phyloP scores from a whole-genome alignment of 148 eudicot species.

The Nepenthes mirabilis region DNA sequence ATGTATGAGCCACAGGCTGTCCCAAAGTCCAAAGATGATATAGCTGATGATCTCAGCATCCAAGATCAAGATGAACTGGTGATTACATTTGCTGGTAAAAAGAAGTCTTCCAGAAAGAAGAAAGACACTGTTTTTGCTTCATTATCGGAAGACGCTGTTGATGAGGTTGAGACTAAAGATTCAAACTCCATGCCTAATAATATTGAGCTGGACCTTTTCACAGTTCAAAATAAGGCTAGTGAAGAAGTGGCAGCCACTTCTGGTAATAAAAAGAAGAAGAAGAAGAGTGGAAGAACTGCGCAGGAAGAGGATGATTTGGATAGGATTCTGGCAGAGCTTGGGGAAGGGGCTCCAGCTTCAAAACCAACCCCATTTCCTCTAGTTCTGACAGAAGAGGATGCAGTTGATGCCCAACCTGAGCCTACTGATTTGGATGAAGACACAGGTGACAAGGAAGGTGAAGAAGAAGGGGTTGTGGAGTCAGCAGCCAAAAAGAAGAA shows the following conservation, averaged over 20 bases:
- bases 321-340: conserved; percentile 70
- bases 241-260: conserved; percentile 38
- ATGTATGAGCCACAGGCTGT: conserved; percentile 14
- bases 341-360: conserved; percentile 38
- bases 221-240: conserved; percentile 16
- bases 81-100: conserved; percentile 60
- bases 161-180: conserved; percentile 20
- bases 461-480: conserved; percentile 34
- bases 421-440: conserved; percentile 22
- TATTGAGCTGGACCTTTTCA: conserved; percentile 17
- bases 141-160: conserved; percentile 7
- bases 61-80: conserved; percentile 27
- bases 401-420: conserved; percentile 29
- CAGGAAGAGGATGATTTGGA: conserved; percentile 84
- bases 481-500: conserved; percentile 56
- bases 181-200: conserved; percentile 4
- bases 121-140: conserved; percentile 21
- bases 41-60: conserved; percentile 8
- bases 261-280: conserved; percentile 78
- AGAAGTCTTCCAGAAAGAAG: conserved; percentile 88
- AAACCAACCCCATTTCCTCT: conserved; percentile 24
- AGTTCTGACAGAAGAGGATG: conserved; percentile 25
- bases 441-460: conserved; percentile 42
- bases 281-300: conserved; percentile 59
- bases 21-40: conserved; percentile 18